Evolutionary conservation across 495 filamentous ascomycete species (phyloP), one percentile per base, ranked within the genome.

Genomic region (Cercophora samala): DNA sequence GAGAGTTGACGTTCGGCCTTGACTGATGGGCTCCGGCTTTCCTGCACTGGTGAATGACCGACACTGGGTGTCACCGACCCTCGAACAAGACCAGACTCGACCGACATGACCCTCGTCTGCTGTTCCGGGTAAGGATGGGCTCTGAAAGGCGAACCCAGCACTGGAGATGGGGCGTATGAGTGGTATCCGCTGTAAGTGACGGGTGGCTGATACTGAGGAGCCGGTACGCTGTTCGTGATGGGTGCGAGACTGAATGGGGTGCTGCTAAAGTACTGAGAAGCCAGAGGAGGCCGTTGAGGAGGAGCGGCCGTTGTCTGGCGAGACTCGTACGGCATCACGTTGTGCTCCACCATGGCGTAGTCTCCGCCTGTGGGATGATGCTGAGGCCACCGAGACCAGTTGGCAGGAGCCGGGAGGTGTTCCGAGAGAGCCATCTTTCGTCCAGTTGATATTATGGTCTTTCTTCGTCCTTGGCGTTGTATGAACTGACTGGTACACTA

Each of bases 361-460:
- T 79, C 75, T 19, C 63, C 32, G 63, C 62, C 42, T 62, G 58
- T 70, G 18, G 66, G 65, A 21, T 77, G 75, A 23, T 78, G 77
- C 22, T 79, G 75, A 68, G 78, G 68, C 80, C 80, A 83, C 63
- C 79, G 75, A 61, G 64, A 73, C 81, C 81, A 84, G 69, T 37
- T 64, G 9, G 74, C 64, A 42, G 72, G 69, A 15, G 74, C 69
- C 24, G 75, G 67, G 63, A 73, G 64, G 26, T 78, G 72, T 65
- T 69, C 72, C 13, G 78, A 73, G 72, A 80, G 73, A 64, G 78
- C 80, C 80, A 82, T 72, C 19, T 71, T 76, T 21, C 62, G 64
- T 22, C 53, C 53, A 23, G 53, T 11, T 46, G 37, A 46, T 46
- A 46, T 46, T 17, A 29, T 46, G 61, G 52, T 63, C 55, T 59